Evolutionary conservation across 2,329 filamentous ascomycete genomes (phyloP), one percentile per base, ranked within the genome.

Genomic region (Alternaria brassicae): DNA sequence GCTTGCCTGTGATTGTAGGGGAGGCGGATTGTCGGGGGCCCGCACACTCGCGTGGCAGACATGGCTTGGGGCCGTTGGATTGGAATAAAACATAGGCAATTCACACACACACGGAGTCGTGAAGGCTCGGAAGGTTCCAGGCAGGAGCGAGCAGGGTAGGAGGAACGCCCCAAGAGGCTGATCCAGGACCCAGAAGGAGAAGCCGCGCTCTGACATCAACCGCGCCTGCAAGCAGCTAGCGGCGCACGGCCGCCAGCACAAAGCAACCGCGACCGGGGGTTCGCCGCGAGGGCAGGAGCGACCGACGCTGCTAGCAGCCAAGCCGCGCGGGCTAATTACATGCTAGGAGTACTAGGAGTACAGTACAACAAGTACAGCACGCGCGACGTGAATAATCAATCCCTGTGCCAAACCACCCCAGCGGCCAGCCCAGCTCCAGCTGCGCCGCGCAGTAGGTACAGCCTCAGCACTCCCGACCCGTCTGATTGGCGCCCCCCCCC

Each of bases 71-170:
- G 72, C 72, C 68, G 72, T 73, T 76, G 74, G 71, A 72, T 69
- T 74, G 72, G 73, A 74, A 74, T 74, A 74, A 65, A 61, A 63
- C 61, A 77, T 75, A 74, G 73, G 77, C 75, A 72, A 77, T 77
- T 77, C 72, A 75, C 67, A 65, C 68, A 65, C 68, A 64, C 60
- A 62, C 58, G 58, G 61, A 70, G 66, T 70, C 62, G 70, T 73
- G 69, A 72, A 72, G 67, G 67, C 62, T 62, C 74, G 75, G 73
- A 73, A 76, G 70, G 72, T 75, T 74, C 75, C 74, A 77, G 74
- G 68, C 72, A 59, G 52, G 56, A 59, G 56, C 56, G 56, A 59
- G 51, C 56, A 74, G 70, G 55, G 62, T 58, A 66, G 63, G 61
- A 59, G 56, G 56, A 61, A 66, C 65, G 70, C 72, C 71, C 68